Evolutionary conservation across 495 filamentous ascomycete genomes (phyloP), one percentile per base, ranked within the genome.

Genomic region (Penicillium turbatum): DNA sequence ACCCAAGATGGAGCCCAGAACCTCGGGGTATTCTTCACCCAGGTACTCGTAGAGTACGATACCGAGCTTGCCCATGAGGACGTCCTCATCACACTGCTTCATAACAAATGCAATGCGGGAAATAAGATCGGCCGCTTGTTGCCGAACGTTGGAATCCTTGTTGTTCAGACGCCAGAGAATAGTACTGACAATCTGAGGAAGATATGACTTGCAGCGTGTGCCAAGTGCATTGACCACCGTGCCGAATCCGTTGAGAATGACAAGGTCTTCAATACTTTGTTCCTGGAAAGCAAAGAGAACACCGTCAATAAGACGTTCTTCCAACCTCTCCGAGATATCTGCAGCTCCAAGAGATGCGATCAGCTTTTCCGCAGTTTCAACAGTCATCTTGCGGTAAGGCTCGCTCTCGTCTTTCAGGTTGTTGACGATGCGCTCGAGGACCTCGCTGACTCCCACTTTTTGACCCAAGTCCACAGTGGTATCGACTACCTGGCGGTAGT

Each of bases 391-490:
- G 9, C 95, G 86, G 68, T 97, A 99, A 0, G 92, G 88, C 62
- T 99, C 95, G 67, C 87, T 96, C 68, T 99, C 95, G 61, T 99
- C 95, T 70, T 97, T 99, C 45, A 99, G 79, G 60, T 97, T 96
- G 72, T 81, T 86, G 49, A 97, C 93, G 46, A 96, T 84, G 27
- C 92, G 80, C 69, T 97, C 91, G 11, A 96, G 76, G 55, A 99
- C 97, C 76, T 97, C 92, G 54, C 91, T 88, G 38, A 89, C 90
- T 11, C 95, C 95, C 31, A 96, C 92, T 72, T 97, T 99, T 65
- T 97, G 91, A 51, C 91, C 91, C 16, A 99, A 82, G 61, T 99
- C 95, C 31, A 99, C 92, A 1, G 95, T 97, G 2, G 95, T 99
- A 59, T 97, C 92, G 12, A 99, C 92, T 12, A 99, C 95, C 68